Evolutionary conservation across 2,329 filamentous ascomycete species (phyloP), one percentile per base, ranked within the genome.

Genomic region (Colletotrichum cordylinicola): DNA sequence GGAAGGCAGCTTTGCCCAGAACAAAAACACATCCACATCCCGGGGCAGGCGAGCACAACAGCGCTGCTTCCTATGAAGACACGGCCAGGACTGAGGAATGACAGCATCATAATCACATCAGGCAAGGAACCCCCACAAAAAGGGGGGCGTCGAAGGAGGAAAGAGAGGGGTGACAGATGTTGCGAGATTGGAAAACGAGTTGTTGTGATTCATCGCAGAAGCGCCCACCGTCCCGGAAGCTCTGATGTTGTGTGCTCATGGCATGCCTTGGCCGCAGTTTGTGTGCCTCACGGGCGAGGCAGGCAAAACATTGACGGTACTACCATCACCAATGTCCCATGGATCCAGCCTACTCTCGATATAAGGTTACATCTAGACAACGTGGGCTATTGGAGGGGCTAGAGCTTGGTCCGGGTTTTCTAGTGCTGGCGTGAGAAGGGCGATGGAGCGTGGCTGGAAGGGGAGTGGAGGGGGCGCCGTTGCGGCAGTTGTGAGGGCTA

Each of bases 261-360:
- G 55, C 56, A 43, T 52, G 43, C n/a, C 73, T 75, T 75, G 70
- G 73, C 73, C 64, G 73, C 73, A 73, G n/a, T 24, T 52, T 68
- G 21, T 65, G 56, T 64, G 70, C 58, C 70, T 68, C 56, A 73
- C 31, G 64, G 64, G 29, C 27, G 70, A 64, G 56, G 56, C 43
- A 48, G 62, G 52, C 35, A 37, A 37, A 35, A 67, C 55, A 18
- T 58, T 29, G 29, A 48, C 21, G 18, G 56, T 72, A 52, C 39
- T 37, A 58, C 27, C 39, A 64, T 24, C 43, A 33, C 10, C 31
- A 12, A 12, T 56, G 61, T 13, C 27, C 48, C 27, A 62, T 64
- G 31, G 33, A 68, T 33, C 69, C 43, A 62, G 61, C 62, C 52
- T 29, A 35, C 29, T n/a, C 35, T 68, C 62, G 31, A 67, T 61